These are phyloP conservation scores for Coelastrella sp. DNA, from an alignment of 139 green algal genomes.

Conservation along the genomic window DNA sequence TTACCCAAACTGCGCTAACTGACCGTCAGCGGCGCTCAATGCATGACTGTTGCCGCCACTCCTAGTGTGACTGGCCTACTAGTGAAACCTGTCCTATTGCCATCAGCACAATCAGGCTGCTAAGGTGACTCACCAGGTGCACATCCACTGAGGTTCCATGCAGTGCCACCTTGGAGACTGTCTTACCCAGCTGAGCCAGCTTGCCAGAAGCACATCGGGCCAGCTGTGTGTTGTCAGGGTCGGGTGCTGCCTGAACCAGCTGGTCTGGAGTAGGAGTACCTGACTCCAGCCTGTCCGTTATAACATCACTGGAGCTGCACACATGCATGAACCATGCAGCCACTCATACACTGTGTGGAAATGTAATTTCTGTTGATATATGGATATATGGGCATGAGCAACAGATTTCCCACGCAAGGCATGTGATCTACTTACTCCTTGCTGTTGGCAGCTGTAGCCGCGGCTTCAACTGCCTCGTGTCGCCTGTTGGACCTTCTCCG, in stretches of 20 bases:
- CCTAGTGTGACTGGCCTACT: not conserved
- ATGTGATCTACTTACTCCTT: conserved; percentile 4
- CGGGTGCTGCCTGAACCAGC: not conserved
- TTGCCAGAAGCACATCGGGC: not conserved
- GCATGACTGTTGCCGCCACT: not conserved
- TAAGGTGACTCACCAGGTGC: conserved; percentile 43
- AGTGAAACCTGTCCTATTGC: too few species aligned
- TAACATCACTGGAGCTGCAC: not conserved
- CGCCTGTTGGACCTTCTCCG: conserved; percentile 29
- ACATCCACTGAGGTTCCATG: conserved; percentile 61
- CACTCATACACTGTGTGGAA: not conserved
- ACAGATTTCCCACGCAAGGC: not conserved
- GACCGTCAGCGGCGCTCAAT: too few species aligned
- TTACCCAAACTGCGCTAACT: too few species aligned
- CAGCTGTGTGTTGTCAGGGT: not conserved
- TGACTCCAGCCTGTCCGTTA: not conserved
- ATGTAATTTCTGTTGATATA: not conserved
- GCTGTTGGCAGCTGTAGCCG: not conserved
- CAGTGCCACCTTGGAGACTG: conserved; percentile 28
- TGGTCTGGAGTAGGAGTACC: not conserved
- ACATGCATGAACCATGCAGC: not conserved
- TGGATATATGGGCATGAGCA: not conserved
- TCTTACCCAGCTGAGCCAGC: not conserved
- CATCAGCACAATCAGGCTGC: not conserved
- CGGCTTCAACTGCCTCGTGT: not conserved